Evolutionary conservation across 495 filamentous ascomycete species (phyloP), one percentile per base, ranked within the genome.

Genomic region (Penicilliopsis zonata): DNA sequence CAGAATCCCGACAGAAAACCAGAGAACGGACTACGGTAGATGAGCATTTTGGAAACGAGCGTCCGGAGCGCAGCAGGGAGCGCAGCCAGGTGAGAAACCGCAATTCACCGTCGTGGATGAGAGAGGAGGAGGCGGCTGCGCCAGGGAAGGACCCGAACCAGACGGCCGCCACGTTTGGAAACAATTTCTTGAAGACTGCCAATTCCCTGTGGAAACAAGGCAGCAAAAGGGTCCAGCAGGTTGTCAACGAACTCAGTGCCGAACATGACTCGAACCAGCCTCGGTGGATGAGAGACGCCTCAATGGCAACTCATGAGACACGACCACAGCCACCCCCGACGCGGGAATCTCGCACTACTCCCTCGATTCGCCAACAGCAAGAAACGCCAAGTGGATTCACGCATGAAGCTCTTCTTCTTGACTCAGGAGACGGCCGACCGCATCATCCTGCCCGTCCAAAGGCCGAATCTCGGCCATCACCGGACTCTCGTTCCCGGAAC

Each of bases 191-290:
- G 47, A 96, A 96, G 48, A 84, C 85, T n/a, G 90, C 92, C 1
- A 87, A 86, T 41, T 82, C 80, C 2, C 52, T 96, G 2, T 98
- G 90, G 90, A 98, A 94, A 52, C 79, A 78, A 4, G 78, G 86
- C 2, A 85, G 82, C 42, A 96, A 93, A 55, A 88, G 82, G 49
- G 75, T 96, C n/a, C 87, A 93, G 46, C 86, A 86, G 50, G 90
- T 85, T 9, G 83, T 98, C 9, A 74, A 83, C 10, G 90, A 98
- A 13, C 80, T 95, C 40, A 87, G 94, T 42, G 52, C 67, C 1
- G 78, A 82, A n/a, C 67, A 74, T 17, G 90, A 94, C 49, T 64
- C 82, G 2, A 84, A 51, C 46, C 83, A 94, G 47, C 90, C 90
- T 1, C 88, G 83, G 43, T 98, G 90, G 90, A 93, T 98, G 88